Evolutionary conservation across 2,329 filamentous ascomycete genomes (phyloP), one percentile per base, ranked within the genome.

Genomic region (Canariomyces notabilis): DNA sequence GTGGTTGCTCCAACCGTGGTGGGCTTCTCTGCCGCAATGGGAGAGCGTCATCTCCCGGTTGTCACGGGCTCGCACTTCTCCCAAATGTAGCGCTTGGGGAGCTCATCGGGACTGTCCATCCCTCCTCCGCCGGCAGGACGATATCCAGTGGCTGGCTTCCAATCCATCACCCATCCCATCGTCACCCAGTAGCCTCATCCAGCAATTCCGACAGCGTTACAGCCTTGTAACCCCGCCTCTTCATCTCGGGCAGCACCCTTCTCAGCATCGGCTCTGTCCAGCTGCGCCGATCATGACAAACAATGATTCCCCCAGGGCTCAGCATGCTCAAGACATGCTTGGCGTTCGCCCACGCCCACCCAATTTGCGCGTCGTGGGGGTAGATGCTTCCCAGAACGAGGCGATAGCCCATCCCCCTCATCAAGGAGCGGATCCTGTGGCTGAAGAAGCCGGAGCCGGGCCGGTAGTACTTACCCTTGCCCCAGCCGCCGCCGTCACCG

Each of bases 301-400:
- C 83, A 51, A 95, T 82, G 47, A 95, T 84, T 21, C 79, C 83
- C 0, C 89, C 89, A 0, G 85, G 82, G 37, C 78, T 72, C 29
- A 85, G 72, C 84, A 89, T 89, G 67, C 86, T 89, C 56, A 95
- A 64, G 4, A 95, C 79, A 68, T 95, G 89, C 54, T 71, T 73
- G 6, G 87, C 83, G 66, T 95, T 95, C 42, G 89, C 56, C 53
- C 71, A 69, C 55, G 79, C 75, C 59, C 77, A 83, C 8, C 72
- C 72, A 48, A 95, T 83, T 72, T 94, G 89, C n/a, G 89, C 82
- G 67, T 95, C 89, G 68, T 95, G 89, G 5, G 89, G 89, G 66
- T 94, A 95, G 33, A 95, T 82, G 64, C 82, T 83, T 2, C 89
- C 89, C 32, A 95, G 69, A n/a, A 89, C 83, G 42, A 93, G 72